Percentiles rank a stretch among this genome's conserved stretches.
phyloP scores from a whole-genome alignment of 2,329 filamentous ascomycete genomes.

The Exophiala sp. region DNA sequence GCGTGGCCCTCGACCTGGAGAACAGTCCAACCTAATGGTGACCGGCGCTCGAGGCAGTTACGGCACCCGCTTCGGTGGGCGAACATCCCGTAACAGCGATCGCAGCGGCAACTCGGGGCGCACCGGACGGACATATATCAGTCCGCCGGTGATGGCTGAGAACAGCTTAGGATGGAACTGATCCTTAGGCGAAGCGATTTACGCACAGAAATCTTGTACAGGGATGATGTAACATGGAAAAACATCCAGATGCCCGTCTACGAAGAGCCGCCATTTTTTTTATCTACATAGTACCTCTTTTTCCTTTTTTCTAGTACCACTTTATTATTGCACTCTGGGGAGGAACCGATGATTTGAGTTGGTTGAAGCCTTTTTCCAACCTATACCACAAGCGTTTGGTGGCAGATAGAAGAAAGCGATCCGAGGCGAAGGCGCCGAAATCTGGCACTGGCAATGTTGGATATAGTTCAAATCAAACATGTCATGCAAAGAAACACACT shows the following conservation, averaged over 20 bases:
- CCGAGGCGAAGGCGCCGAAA: no score
- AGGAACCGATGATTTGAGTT: not conserved
- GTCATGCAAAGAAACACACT: no score
- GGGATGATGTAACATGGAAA: conserved; percentile 8
- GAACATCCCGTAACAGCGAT: conserved; percentile 62
- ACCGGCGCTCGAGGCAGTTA: conserved; percentile 56
- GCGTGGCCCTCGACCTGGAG: conserved; percentile 45
- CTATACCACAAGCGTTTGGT: no score
- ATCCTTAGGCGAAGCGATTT: conserved; percentile 29
- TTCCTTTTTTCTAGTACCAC: not conserved
- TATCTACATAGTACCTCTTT: conserved; percentile 11
- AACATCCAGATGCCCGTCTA: conserved; percentile 19
- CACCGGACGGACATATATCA: conserved; percentile 69
- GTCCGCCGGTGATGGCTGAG: conserved; percentile 84
- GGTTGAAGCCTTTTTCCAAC: not conserved
- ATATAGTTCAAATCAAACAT: no score
- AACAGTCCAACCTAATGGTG: conserved; percentile 35
- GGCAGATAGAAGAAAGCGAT: no score
- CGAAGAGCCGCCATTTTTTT: conserved; percentile 11
- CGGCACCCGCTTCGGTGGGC: conserved; percentile 39
- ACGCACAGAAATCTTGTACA: conserved; percentile 12
- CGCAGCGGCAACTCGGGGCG: conserved; percentile 46
- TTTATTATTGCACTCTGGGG: not conserved
- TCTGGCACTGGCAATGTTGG: no score
- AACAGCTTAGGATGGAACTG: conserved; percentile 97